Percentiles rank a stretch among this genome's conserved stretches.
Conservation (phyloP, 2,329 filamentous ascomycete genomes). For the Trichoderma cornu-damae region DNA sequence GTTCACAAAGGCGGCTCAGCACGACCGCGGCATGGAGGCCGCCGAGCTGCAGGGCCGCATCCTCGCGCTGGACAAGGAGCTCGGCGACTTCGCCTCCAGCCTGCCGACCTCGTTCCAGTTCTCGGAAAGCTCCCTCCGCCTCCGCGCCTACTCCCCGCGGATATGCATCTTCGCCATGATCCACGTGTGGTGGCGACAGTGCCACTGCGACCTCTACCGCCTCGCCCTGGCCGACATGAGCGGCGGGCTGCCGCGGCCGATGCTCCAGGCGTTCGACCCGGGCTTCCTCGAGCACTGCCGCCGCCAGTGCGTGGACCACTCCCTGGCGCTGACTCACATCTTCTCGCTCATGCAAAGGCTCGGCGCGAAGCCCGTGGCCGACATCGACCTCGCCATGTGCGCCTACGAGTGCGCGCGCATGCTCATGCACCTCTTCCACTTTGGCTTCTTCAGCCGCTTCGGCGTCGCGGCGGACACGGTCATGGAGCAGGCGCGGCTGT, state of each 20-base stretch:
- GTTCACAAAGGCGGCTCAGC: slow-evolving; percentile 43
- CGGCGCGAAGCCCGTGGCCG: slow-evolving; percentile 48
- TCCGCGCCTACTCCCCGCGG: slow-evolving; percentile 53
- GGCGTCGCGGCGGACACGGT: slow-evolving; percentile 43
- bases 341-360: slow-evolving; percentile 49
- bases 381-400: slow-evolving; percentile 51
- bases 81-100: slow-evolving; percentile 49
- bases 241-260: slow-evolving; percentile 44
- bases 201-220: slow-evolving; percentile 53
- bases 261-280: slow-evolving; percentile 43
- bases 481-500: slow-evolving; percentile 46
- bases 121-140: slow-evolving; percentile 51
- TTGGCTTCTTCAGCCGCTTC: slow-evolving; percentile 37
- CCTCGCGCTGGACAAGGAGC: slow-evolving; percentile 44
- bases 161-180: slow-evolving; percentile 57
- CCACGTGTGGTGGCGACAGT: slow-evolving; percentile 56
- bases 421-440: slow-evolving; percentile 48
- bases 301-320: slow-evolving; percentile 49
- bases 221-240: slow-evolving; percentile 48
- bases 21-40: slow-evolving; percentile 37
- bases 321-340: slow-evolving; percentile 51
- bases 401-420: slow-evolving; percentile 52
- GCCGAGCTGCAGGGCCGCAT: slow-evolving; percentile 42
- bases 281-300: slow-evolving; percentile 47
- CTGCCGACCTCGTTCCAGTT: slow-evolving; percentile 53